Percentiles rank a stretch among this genome's conserved stretches.
Evolutionary conservation across 148 eudicot species (phyloP).

Genomic region (Pharnaceum exiguum): DNA sequence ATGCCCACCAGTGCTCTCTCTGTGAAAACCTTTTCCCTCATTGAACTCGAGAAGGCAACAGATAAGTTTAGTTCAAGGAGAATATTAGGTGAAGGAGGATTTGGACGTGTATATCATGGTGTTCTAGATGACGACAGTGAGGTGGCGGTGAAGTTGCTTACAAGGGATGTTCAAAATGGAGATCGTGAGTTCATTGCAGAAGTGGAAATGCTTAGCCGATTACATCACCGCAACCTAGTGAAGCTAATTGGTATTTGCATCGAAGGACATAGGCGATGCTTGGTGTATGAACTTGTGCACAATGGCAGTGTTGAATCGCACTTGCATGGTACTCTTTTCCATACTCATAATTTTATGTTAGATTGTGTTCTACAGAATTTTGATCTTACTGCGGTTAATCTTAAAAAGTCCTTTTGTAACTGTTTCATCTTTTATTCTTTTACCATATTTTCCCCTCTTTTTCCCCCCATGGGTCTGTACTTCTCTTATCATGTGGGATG

Average conservation of each 20-base stretch:
- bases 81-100: conserved; percentile 97
- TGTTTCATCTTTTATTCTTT: no score
- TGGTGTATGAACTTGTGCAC: conserved; percentile 85
- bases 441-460: no score
- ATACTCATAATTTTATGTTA: background rate
- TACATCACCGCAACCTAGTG: conserved; percentile 97
- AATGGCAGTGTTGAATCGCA: conserved; percentile 99
- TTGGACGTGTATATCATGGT: conserved; percentile 97
- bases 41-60: conserved; percentile 82
- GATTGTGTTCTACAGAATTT: background rate
- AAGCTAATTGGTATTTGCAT: conserved; percentile 92
- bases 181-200: conserved; percentile 92
- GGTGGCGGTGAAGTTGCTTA: conserved; percentile 92
- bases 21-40: conserved; percentile 70
- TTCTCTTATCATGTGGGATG: no score
- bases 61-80: conserved; percentile 70
- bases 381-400: background rate
- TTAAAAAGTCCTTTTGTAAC: no score
- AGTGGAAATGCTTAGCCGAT: conserved; percentile 94
- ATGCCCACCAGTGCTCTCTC: conserved; percentile 76
- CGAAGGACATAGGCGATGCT: conserved; percentile 78
- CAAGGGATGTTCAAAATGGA: conserved; percentile 73
- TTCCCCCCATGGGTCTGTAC: no score
- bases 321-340: conserved; percentile 65
- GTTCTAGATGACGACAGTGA: conserved; percentile 67